These are phyloP conservation scores for Nepenthes alata DNA, from an alignment of 179 eudicot species.

Conservation along the genomic window DNA sequence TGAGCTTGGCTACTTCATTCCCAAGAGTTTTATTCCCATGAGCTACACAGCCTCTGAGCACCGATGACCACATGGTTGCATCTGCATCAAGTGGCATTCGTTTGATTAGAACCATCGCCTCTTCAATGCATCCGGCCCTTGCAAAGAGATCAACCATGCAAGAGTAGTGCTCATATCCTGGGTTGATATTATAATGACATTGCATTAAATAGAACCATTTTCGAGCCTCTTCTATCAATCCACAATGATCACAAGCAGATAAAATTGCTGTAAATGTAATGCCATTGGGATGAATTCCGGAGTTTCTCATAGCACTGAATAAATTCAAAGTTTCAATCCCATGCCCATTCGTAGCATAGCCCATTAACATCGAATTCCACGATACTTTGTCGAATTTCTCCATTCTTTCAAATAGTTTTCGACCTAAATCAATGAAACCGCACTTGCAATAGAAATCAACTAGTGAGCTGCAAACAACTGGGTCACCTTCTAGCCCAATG, in stretches of 20 bases:
- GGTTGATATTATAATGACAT: constrained; percentile 39
- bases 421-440: constrained; percentile 50
- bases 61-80: constrained; percentile 58
- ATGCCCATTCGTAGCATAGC: constrained; percentile 79
- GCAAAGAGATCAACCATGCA: constrained; percentile 89
- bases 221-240: constrained; percentile 60
- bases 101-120: constrained; percentile 44
- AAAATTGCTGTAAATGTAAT: constrained; percentile 66
- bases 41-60: constrained; percentile 69
- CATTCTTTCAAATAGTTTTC: constrained; percentile 46
- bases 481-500: constrained; percentile 54
- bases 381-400: constrained; percentile 40
- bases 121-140: constrained; percentile 58
- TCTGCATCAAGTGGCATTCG: constrained; percentile 55
- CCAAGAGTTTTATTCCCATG: constrained; percentile 54
- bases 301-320: constrained; percentile 45
- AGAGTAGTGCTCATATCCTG: constrained; percentile 68
- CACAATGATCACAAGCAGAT: constrained; percentile 83
- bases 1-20: constrained; percentile 37
- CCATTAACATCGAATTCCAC: constrained; percentile 67
- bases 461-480: constrained; percentile 57
- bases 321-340: constrained; percentile 51
- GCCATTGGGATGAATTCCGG: constrained; percentile 32
- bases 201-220: constrained; percentile 78
- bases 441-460: constrained; percentile 83